Evolutionary conservation across 106 monocot genomes (phyloP).

Genomic region (Dendrobium officinale): DNA sequence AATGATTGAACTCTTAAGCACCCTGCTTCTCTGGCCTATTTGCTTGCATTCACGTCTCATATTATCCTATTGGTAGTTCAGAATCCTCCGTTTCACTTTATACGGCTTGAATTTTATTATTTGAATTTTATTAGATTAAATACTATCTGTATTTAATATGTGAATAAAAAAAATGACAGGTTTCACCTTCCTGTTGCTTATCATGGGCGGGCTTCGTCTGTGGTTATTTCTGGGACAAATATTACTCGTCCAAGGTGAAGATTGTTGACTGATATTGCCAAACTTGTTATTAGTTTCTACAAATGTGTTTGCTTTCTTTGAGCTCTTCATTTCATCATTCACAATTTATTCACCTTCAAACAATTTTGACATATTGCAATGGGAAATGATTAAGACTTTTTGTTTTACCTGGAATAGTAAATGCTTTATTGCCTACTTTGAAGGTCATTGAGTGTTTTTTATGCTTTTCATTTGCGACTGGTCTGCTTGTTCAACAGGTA

Average conservation of each 20-base stretch:
- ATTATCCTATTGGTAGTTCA: neutral
- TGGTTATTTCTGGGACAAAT: slow-evolving; percentile 89
- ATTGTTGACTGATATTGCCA: neutral
- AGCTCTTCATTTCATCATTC: neutral
- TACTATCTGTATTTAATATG: neutral
- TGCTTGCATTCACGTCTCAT: neutral
- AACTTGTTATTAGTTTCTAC: neutral
- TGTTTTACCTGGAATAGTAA: neutral
- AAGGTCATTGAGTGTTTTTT: neutral
- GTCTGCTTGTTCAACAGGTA: neutral
- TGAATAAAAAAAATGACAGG: slow-evolving; percentile 37
- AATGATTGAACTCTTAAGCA: neutral
- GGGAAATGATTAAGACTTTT: neutral
- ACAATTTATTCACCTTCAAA: neutral
- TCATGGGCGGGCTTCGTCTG: slow-evolving; percentile 92
- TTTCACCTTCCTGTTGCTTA: slow-evolving; percentile 94
- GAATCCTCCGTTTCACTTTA: neutral
- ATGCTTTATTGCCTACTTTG: neutral
- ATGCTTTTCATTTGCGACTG: neutral
- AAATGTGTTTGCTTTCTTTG: slow-evolving; percentile 4
- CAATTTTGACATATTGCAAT: neutral
- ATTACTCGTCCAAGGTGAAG: slow-evolving; percentile 79
- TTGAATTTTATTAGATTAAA: neutral
- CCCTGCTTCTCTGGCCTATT: neutral
- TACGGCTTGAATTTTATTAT: neutral